Conservation (phyloP, 192 early-diverging fungal genomes). For the Entomortierella lignicola region DNA sequence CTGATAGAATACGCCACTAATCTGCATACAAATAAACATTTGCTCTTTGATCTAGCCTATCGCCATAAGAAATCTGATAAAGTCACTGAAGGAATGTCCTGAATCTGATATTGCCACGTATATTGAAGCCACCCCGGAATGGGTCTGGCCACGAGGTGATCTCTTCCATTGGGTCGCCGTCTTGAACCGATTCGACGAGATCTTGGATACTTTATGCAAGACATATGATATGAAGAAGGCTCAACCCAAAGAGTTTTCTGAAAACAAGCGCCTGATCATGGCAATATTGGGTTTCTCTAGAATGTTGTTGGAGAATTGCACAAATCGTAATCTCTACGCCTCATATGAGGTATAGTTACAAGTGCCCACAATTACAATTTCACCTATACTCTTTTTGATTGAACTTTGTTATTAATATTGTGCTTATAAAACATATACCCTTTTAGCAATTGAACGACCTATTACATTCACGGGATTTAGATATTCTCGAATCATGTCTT, state of each 20-base stretch:
- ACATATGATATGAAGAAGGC: conserved; percentile 72
- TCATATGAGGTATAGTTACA: conserved; percentile 80
- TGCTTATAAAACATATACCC: conserved; percentile 4
- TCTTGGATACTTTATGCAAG: conserved; percentile 75
- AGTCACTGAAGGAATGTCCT: conserved; percentile 58
- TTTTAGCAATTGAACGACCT: conserved; percentile 82
- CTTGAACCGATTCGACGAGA: conserved; percentile 91
- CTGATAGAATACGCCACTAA: conserved; percentile 7
- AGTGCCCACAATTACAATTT: not conserved
- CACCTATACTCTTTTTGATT: no score
- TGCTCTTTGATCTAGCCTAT: conserved; percentile 55
- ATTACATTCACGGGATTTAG: conserved; percentile 80
- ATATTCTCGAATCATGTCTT: conserved; percentile 81
- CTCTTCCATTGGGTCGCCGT: conserved; percentile 95
- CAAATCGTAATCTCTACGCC: conserved; percentile 93
- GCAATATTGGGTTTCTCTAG: conserved; percentile 82
- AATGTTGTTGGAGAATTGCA: conserved; percentile 91
- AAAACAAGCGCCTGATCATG: conserved; percentile 67
- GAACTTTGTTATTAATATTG: not conserved
- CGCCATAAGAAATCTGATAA: conserved; percentile 62
- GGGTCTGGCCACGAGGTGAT: conserved; percentile 90
- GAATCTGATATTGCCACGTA: conserved; percentile 68
- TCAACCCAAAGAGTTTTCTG: conserved; percentile 71
- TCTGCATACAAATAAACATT: not conserved
- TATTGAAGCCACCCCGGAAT: conserved; percentile 65